A percentile compares a stretch with the other conserved stretches of the same genome.
Conservation (phyloP, 1,284 basidiomycete genomes). For the Prillingera fragicola region DNA sequence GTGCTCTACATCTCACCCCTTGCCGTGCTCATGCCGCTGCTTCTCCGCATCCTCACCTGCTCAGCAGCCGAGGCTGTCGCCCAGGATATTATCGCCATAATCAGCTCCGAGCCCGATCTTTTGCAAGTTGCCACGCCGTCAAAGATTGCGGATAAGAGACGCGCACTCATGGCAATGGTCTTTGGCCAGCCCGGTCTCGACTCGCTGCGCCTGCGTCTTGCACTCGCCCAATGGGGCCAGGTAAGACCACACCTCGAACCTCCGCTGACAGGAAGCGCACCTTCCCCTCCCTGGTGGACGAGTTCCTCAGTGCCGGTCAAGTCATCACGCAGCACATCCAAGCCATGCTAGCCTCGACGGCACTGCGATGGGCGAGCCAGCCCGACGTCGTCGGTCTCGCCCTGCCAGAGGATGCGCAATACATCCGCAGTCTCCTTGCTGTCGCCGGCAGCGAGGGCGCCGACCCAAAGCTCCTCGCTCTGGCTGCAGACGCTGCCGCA, state of each 20-base stretch:
- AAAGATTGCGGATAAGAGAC: too few species aligned
- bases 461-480: background rate
- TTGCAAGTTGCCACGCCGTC: too few species aligned
- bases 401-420: slow-evolving; percentile 5
- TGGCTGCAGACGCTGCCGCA: slow-evolving; percentile 1
- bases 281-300: background rate
- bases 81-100: too few species aligned
- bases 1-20: slow-evolving; percentile 21
- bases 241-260: background rate
- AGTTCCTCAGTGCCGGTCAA: background rate
- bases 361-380: background rate
- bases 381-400: background rate
- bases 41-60: slow-evolving; percentile 18
- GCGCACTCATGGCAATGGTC: slow-evolving; percentile 7
- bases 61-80: too few species aligned
- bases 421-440: slow-evolving; percentile 3
- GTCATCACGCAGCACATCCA: too few species aligned
- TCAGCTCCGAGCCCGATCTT: too few species aligned
- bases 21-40: slow-evolving; percentile 18
- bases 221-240: slow-evolving; percentile 20
- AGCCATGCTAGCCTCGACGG: too few species aligned
- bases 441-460: slow-evolving; percentile 1
- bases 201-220: slow-evolving; percentile 15
- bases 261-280: slow-evolving; percentile 2
- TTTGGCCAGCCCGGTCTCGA: slow-evolving; percentile 17